Base-by-base conservation (phyloP, 2,329 filamentous ascomycete genomes). In the Pseudogymnoascus sp. region DNA sequence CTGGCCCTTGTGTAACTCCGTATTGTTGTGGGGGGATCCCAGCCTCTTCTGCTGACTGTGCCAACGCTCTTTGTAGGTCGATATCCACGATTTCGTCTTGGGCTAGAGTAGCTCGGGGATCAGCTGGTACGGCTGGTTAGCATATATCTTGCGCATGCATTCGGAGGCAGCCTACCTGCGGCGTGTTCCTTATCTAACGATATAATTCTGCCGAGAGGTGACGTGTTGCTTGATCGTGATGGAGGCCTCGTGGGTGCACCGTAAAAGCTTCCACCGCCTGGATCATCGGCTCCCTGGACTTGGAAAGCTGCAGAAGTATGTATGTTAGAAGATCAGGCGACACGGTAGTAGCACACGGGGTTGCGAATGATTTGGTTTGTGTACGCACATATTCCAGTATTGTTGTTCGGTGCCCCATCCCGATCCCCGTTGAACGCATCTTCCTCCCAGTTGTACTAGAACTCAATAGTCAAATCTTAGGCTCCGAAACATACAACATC, bases 391-490 rank as follows among this genome's bases (percentile, higher is more conserved):
- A 80, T 79, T 44, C 77, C 78, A 40, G 77, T 68, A 59, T 73
- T 75, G 42, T 79, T 77, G 44, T 79, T 77, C 1, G 67, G 68
- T n/a, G 72, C 73, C 35, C 82, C 82, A 60, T 87, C 82, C 62
- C 83, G 77, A 67, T 81, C 81, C 40, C 78, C 78, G 4, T 72
- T 72, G 65, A 85, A 87, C 46, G 78, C 76, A 31, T 71, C 74
- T 62, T 87, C 83, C 65, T 85, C 79, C 83, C 83, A 87, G 29
- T 73, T 73, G 67, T 84, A 83, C 71, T 81, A 75, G 64, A 82
- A 82, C 79, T 81, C 64, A 29, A 62, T 53, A 37, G 33, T 53
- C 61, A 61, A 66, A 63, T 40, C 62, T 60, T 21, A 50, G 19
- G 15, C 29, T 60, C n/a, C 26, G 50, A 35, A 59, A 13, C 29